Percentiles rank a stretch among this genome's conserved stretches.
phyloP scores from a whole-genome alignment of 2,329 filamentous ascomycete genomes.

The Hymenoscyphus fraxineus region DNA sequence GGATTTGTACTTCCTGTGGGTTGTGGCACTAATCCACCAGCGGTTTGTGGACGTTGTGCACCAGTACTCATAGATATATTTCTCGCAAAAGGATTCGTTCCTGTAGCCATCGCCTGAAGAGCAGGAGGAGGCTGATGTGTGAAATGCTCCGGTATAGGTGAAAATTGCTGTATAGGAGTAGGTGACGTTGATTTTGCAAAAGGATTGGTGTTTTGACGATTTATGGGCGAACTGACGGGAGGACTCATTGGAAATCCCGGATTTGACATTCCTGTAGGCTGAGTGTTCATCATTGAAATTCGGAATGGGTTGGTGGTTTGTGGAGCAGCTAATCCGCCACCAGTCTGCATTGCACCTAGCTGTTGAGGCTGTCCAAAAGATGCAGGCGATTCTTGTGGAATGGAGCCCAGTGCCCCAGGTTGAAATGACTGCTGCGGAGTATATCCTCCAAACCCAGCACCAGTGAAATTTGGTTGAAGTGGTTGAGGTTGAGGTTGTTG shows the following conservation, averaged over 20 bases:
- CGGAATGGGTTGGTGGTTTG: conserved; percentile 89
- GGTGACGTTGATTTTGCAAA: conserved; percentile 64
- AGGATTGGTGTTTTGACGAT: conserved; percentile 75
- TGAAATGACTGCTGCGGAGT: conserved; percentile 61
- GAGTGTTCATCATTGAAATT: conserved; percentile 74
- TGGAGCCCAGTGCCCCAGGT: conserved; percentile 49
- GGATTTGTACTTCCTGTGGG: conserved; percentile 89
- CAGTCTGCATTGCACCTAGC: conserved; percentile 42
- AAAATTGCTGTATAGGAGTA: conserved; percentile 35
- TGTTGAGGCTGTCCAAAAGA: conserved; percentile 42
- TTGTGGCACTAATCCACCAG: conserved; percentile 60
- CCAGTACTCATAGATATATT: conserved; percentile 34
- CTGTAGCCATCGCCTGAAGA: conserved; percentile 57
- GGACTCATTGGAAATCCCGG: conserved; percentile 41
- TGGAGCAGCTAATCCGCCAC: conserved; percentile 42
- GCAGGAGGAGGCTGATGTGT: conserved; percentile 42
- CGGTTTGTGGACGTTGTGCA: conserved; percentile 30
- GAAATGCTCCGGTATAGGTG: conserved; percentile 35
- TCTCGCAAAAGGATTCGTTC: conserved; percentile 69
- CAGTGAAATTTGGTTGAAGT: conserved; percentile 61
- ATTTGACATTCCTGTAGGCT: conserved; percentile 45
- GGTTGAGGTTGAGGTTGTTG: conserved; percentile 40
- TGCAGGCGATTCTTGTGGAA: conserved; percentile 54
- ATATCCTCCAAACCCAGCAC: conserved; percentile 81
- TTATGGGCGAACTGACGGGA: conserved; percentile 42